Conservation (phyloP, 768 basidiomycete genomes). For the Suillus placidus region DNA sequence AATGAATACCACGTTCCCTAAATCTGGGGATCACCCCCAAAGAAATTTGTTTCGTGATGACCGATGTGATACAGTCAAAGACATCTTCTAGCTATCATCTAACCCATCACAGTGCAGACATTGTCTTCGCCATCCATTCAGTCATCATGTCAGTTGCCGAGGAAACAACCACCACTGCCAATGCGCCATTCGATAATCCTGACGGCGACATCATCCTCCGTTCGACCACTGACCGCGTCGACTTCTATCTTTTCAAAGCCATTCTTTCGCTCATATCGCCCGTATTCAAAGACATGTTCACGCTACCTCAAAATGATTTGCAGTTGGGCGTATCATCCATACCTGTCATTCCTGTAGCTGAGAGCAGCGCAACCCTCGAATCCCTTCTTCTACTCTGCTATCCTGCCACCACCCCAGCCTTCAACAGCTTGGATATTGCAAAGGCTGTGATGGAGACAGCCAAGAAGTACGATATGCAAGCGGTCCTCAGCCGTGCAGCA, state of each 20-base stretch:
- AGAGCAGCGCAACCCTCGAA: slow-evolving; percentile 21
- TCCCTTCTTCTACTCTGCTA: slow-evolving; percentile 44
- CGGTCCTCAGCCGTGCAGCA: slow-evolving; percentile 20
- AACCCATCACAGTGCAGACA: no score
- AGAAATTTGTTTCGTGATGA: no score
- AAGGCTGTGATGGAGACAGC: slow-evolving; percentile 21
- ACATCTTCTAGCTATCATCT: no score
- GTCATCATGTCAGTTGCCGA: neutral
- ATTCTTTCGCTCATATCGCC: slow-evolving; percentile 52
- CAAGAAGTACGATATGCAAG: slow-evolving; percentile 31
- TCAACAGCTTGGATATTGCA: slow-evolving; percentile 15
- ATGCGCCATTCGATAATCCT: slow-evolving; percentile 14
- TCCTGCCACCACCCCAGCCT: slow-evolving; percentile 24
- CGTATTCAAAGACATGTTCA: slow-evolving; percentile 52
- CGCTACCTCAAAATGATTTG: slow-evolving; percentile 38
- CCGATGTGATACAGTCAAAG: no score
- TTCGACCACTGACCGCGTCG: slow-evolving; percentile 8
- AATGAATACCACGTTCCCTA: neutral
- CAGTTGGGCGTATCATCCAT: neutral
- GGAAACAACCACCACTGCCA: neutral
- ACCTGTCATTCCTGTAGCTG: slow-evolving; percentile 17
- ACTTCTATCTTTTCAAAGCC: slow-evolving; percentile 21
- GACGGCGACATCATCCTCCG: slow-evolving; percentile 20
- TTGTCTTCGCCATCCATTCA: neutral
- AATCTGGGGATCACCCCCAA: neutral